Evolutionary conservation across 768 basidiomycete species (phyloP).

Genomic region (Pleurotus djamor): DNA sequence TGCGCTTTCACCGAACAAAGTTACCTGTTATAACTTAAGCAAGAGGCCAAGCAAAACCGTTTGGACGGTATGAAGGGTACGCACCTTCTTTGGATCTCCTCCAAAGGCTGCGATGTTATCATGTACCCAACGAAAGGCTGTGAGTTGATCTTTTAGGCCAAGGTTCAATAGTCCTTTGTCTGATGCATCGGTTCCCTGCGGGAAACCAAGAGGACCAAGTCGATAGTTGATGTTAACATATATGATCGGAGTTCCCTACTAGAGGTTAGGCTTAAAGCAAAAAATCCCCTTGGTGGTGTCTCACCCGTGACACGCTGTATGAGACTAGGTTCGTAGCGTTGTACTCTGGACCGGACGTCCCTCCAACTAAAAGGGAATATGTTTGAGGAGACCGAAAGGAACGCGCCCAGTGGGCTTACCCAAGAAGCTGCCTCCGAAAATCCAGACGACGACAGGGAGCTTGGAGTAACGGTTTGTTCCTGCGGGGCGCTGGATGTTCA

Average conservation of each 20-base stretch:
- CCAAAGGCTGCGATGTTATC: slow-evolving; percentile 53
- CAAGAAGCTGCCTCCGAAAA: slow-evolving; percentile 10
- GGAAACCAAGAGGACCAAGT: slow-evolving; percentile 45
- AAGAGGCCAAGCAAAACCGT: no score
- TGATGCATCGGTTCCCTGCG: slow-evolving; percentile 34
- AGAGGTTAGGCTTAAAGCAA: background rate
- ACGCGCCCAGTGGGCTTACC: no score
- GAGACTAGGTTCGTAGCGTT: slow-evolving; percentile 25
- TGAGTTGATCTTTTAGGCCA: slow-evolving; percentile 36
- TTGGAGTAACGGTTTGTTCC: slow-evolving; percentile 8
- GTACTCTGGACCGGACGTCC: slow-evolving; percentile 16
- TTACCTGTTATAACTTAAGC: no score
- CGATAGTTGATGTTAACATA: slow-evolving; percentile 49
- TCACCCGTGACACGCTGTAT: slow-evolving; percentile 19
- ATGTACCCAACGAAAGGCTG: slow-evolving; percentile 48
- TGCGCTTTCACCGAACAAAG: slow-evolving; percentile 46
- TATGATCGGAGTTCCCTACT: slow-evolving; percentile 37
- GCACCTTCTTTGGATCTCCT: slow-evolving; percentile 46
- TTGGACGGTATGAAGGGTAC: no score
- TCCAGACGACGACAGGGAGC: slow-evolving; percentile 8
- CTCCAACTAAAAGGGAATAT: slow-evolving; percentile 7
- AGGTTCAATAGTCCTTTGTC: slow-evolving; percentile 31
- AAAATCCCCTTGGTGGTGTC: background rate
- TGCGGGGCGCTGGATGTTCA: slow-evolving; percentile 42
- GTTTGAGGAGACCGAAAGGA: background rate